Conservation (phyloP, 176 grass and related monocot genomes). For the Triticum dicoccoides region DNA sequence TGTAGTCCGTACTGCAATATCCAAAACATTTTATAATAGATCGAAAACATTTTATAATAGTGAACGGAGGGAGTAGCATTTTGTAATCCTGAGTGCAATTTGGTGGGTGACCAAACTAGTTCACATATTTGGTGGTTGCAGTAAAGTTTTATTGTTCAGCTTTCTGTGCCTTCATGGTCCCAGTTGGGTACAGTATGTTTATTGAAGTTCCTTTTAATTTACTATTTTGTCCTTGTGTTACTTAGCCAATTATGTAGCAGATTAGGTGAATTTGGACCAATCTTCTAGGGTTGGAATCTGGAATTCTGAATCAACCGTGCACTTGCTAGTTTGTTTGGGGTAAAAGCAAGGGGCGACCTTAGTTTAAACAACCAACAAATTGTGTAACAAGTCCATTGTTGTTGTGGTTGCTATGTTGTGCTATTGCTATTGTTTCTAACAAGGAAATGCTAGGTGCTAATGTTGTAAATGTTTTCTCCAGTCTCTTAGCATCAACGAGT, state of each 20-base stretch:
- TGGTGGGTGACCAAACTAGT: not conserved
- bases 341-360: not conserved
- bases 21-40: too few relatives aligned
- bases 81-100: not conserved
- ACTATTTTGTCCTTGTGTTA: not conserved
- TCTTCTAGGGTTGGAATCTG: not conserved
- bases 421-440: not conserved
- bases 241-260: not conserved
- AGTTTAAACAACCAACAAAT: not conserved
- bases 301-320: not conserved
- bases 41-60: too few relatives aligned
- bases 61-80: not conserved
- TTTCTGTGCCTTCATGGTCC: not conserved
- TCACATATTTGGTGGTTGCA: not conserved
- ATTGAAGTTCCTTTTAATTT: not conserved
- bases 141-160: not conserved
- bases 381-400: not conserved
- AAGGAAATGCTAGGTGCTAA: not conserved
- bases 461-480: constrained; percentile 9
- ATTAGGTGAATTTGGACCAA: not conserved
- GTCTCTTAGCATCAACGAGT: constrained; percentile 84
- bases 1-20: too few relatives aligned
- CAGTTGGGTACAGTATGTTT: not conserved
- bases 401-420: not conserved
- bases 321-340: not conserved